These are phyloP conservation scores for Eucalyptus regnans DNA, from an alignment of 345 rosid species.

Conservation along the genomic window DNA sequence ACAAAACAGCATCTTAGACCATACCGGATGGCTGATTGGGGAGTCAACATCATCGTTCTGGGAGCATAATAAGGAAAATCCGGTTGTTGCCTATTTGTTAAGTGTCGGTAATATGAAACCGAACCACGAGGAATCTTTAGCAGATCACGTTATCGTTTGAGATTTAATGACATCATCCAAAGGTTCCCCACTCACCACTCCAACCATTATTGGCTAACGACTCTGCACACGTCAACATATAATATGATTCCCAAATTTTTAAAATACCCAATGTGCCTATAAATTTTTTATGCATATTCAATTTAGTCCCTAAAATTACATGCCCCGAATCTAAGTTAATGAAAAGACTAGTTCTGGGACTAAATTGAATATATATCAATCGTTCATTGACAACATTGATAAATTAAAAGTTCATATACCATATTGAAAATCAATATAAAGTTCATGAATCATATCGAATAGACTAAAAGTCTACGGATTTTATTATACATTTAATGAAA, in stretches of 20 bases:
- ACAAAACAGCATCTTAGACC: not conserved
- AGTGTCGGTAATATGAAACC: not conserved
- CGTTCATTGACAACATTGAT: rapidly evolving
- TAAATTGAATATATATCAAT: too few species aligned
- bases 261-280: too few species aligned
- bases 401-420: rapidly evolving
- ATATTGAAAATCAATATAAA: too few species aligned
- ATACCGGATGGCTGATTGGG: not conserved
- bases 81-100: not conserved
- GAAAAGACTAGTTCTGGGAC: rapidly evolving
- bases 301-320: too few species aligned
- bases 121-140: not conserved
- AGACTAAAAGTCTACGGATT: rapidly evolving
- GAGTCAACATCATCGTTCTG: too few species aligned
- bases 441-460: rapidly evolving
- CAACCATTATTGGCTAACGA: not conserved
- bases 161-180: not conserved
- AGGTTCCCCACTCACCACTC: not conserved
- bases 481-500: too few species aligned
- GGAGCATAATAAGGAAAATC: too few species aligned
- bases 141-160: not conserved
- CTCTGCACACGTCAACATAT: not conserved
- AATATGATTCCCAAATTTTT: too few species aligned
- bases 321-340: rapidly evolving
- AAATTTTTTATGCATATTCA: rapidly evolving